Evolutionary conservation across 768 basidiomycete species (phyloP).

Genomic region (Collybiopsis luxurians): DNA sequence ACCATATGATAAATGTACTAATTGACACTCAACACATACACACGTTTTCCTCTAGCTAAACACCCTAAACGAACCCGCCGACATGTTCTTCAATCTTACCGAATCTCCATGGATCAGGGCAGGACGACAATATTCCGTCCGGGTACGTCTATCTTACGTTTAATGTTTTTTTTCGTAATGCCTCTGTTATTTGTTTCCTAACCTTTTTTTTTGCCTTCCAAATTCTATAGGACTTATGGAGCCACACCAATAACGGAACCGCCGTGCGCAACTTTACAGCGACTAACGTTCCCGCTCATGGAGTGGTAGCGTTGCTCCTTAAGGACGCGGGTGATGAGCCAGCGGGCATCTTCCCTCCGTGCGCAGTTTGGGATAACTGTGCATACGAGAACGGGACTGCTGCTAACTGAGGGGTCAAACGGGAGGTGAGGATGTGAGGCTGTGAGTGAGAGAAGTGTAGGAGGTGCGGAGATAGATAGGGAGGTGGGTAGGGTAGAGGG

Average conservation of each 20-base stretch:
- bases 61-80: conserved; percentile 47
- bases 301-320: conserved; percentile 50
- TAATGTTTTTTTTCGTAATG: background rate
- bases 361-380: conserved; percentile 50
- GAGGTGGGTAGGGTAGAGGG: too few species aligned
- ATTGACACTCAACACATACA: background rate
- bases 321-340: conserved; percentile 53
- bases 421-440: too few species aligned
- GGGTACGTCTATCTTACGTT: conserved; percentile 33
- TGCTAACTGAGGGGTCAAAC: background rate
- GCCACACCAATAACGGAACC: conserved; percentile 54
- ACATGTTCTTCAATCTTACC: conserved; percentile 56
- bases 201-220: background rate
- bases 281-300: conserved; percentile 48
- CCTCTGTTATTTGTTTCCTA: background rate
- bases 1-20: too few species aligned
- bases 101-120: conserved; percentile 67
- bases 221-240: conserved; percentile 47
- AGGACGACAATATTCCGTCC: conserved; percentile 56
- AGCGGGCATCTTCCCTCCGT: conserved; percentile 44
- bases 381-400: conserved; percentile 48
- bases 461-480: too few species aligned
- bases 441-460: too few species aligned
- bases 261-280: conserved; percentile 49
- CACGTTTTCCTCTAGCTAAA: conserved; percentile 41